Percentiles rank a stretch among this genome's conserved stretches.
Conservation (phyloP, 805 yeast genomes). For the Kazachstania martiniae region DNA sequence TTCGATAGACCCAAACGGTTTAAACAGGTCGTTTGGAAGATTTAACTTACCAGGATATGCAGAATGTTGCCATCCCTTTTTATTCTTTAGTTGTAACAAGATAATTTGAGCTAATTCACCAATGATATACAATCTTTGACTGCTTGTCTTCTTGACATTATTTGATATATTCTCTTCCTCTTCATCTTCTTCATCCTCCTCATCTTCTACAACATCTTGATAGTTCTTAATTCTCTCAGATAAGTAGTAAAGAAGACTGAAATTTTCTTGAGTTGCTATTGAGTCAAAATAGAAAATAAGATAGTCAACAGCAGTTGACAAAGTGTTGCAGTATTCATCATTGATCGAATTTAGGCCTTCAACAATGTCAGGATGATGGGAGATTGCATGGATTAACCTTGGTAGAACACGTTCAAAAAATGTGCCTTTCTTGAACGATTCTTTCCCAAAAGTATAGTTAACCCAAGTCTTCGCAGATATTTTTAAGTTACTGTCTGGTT, state of each 20-base stretch:
- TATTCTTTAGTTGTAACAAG: constrained; percentile 45
- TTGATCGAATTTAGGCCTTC: constrained; percentile 37
- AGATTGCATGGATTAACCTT: constrained; percentile 55
- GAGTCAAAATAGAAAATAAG: constrained; percentile 48
- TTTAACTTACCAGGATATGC: constrained; percentile 76
- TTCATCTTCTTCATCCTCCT: constrained; percentile 21
- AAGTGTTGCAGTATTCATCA: constrained; percentile 32
- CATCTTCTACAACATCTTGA: constrained; percentile 42
- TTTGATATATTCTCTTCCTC: constrained; percentile 6
- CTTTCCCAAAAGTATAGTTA: constrained; percentile 37
- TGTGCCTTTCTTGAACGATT: constrained; percentile 31
- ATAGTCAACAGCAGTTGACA: constrained; percentile 46
- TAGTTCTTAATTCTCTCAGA: constrained; percentile 74
- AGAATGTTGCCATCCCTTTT: constrained; percentile 56
- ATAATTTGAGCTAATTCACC: constrained; percentile 66
- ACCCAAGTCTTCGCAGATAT: constrained; percentile 59
- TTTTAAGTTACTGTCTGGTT: constrained; percentile 46
- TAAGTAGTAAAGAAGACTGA: constrained; percentile 63
- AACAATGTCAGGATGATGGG: constrained; percentile 51
- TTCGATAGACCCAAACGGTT: constrained; percentile 44
- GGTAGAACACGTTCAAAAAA: constrained; percentile 57
- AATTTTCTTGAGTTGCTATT: constrained; percentile 53
- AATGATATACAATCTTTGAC: constrained; percentile 40
- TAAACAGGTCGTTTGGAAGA: constrained; percentile 58
- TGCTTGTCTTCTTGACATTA: constrained; percentile 6